A percentile compares a stretch with the other conserved stretches of the same genome.
phyloP scores from a whole-genome alignment of 2,329 filamentous ascomycete genomes.

The Colletotrichum acutatum region DNA sequence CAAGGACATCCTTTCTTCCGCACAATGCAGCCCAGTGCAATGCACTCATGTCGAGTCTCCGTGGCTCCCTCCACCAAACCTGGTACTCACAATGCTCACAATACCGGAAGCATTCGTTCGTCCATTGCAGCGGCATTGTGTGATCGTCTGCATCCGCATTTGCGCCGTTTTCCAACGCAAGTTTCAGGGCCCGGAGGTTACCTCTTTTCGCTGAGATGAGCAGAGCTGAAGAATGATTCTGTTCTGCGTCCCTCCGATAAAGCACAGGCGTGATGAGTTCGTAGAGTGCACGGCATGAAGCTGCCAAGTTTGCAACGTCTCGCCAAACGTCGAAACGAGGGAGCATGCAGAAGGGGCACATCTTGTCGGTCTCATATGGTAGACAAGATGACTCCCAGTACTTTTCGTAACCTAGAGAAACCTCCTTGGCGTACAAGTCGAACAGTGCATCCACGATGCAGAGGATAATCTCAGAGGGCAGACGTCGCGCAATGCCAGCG shows the following conservation, averaged over 20 bases:
- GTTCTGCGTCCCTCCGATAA: conserved; percentile 20
- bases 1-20: conserved; percentile 3
- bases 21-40: conserved; percentile 33
- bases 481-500: conserved; percentile 13
- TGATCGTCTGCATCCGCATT: conserved; percentile 45
- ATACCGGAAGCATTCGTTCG: conserved; percentile 30
- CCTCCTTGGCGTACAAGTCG: conserved; percentile 22
- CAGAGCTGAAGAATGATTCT: conserved; percentile 29
- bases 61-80: conserved; percentile 32
- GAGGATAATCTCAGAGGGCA: conserved; percentile 31
- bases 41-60: conserved; percentile 25
- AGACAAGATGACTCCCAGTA: conserved; percentile 34
- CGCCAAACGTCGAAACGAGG: conserved; percentile 34
- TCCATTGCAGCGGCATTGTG: conserved; percentile 34
- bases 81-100: conserved; percentile 32
- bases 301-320: conserved; percentile 29
- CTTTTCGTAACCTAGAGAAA: conserved; percentile 29
- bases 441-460: conserved; percentile 32
- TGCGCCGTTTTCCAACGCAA: conserved; percentile 48
- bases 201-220: conserved; percentile 26
- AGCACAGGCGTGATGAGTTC: conserved; percentile 25
- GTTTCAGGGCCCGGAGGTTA: conserved; percentile 25
- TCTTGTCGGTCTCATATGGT: conserved; percentile 23
- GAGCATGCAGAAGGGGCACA: conserved; percentile 34
- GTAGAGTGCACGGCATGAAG: conserved; percentile 23